Percentiles rank a stretch among this genome's conserved stretches.
These are phyloP conservation scores for Rhipidocladum racemiflorum DNA, from an alignment of 176 grass and related monocot species.

Conservation along the genomic window DNA sequence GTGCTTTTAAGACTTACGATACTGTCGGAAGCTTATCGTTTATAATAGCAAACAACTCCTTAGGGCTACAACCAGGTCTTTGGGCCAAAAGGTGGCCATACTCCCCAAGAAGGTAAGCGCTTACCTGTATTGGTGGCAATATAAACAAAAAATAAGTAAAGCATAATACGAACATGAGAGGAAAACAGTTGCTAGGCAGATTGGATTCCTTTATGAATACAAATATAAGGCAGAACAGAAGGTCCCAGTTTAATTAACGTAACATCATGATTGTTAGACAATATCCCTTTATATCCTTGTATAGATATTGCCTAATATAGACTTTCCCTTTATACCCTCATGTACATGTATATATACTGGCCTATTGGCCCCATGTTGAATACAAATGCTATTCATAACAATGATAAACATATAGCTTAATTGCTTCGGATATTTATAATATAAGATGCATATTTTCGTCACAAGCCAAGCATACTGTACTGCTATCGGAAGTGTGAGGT, in stretches of 20 bases:
- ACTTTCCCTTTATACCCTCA: too few species aligned
- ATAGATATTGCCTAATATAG: too few species aligned
- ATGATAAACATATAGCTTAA: neutral
- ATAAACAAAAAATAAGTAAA: conserved; percentile 10
- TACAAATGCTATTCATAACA: too few species aligned
- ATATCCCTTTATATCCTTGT: too few species aligned
- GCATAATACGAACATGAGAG: neutral
- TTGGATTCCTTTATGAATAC: neutral
- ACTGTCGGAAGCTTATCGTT: conserved; percentile 94
- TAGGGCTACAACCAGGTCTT: conserved; percentile 90
- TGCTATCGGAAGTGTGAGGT: neutral
- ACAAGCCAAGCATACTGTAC: neutral
- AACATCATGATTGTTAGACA: too few species aligned
- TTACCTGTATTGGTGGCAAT: conserved; percentile 57
- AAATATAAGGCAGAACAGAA: conserved; percentile 20
- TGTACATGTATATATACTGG: too few species aligned
- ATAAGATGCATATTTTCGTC: neutral
- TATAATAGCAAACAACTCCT: conserved; percentile 92
- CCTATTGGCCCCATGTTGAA: too few species aligned
- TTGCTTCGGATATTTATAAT: neutral
- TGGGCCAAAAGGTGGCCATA: conserved; percentile 94
- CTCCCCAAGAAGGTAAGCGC: conserved; percentile 98
- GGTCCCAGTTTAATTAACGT: conserved; percentile 16
- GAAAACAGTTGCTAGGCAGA: neutral
- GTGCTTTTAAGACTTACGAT: conserved; percentile 60